Percentiles rank a stretch among this genome's conserved stretches.
phyloP scores from a whole-genome alignment of 805 yeast genomes.

The Metschnikowia peoriensis region DNA sequence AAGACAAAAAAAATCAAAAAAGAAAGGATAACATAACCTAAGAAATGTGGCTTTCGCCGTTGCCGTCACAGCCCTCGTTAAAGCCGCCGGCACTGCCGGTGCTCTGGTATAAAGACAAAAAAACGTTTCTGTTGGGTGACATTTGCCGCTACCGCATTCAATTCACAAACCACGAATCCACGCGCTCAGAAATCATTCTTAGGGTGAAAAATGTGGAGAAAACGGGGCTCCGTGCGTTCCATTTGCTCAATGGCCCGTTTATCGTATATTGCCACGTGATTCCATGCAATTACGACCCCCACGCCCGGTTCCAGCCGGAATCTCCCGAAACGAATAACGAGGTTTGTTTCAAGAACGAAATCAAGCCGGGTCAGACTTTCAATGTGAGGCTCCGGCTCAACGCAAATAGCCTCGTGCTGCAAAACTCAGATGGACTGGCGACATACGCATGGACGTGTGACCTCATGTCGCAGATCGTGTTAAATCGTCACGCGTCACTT shows the following conservation, averaged over 20 bases:
- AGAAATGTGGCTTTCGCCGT: too few species aligned
- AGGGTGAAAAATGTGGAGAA: conserved; percentile 41
- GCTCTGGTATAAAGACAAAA: conserved; percentile 39
- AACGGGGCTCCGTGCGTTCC: conserved; percentile 39
- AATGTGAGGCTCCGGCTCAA: conserved; percentile 53
- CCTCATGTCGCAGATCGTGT: conserved; percentile 40
- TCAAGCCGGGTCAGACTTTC: conserved; percentile 73
- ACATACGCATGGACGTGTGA: conserved; percentile 39
- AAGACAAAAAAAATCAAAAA: too few species aligned
- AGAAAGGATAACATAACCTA: neutral
- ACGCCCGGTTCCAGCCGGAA: conserved; percentile 24
- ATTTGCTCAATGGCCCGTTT: conserved; percentile 43
- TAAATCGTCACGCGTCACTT: conserved; percentile 31
- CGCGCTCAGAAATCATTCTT: conserved; percentile 23
- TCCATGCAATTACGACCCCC: conserved; percentile 34
- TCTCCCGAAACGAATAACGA: conserved; percentile 24
- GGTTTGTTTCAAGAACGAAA: conserved; percentile 36
- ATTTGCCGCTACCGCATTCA: conserved; percentile 34
- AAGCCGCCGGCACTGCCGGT: neutral
- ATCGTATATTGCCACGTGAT: conserved; percentile 44
- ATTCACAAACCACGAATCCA: conserved; percentile 20
- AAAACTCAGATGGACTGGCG: conserved; percentile 15
- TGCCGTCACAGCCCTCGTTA: neutral
- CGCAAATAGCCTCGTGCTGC: conserved; percentile 33
- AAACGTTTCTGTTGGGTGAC: conserved; percentile 35